These are phyloP conservation scores for Zostera marina DNA, from an alignment of 116 monocot genomes.

Conservation along the genomic window DNA sequence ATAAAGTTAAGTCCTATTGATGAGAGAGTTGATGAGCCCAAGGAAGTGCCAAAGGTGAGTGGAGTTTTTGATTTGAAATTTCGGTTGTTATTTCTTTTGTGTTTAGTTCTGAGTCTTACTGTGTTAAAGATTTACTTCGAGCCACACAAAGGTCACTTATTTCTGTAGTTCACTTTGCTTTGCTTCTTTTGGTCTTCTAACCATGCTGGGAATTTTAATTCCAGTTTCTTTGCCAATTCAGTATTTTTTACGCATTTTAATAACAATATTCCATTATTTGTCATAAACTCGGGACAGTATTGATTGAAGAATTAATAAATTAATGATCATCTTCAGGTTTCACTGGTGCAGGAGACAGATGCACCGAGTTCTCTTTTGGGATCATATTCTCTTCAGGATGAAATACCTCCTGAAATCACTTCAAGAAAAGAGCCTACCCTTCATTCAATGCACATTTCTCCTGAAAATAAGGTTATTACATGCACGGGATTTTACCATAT, in stretches of 20 bases:
- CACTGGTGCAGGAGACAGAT: background rate
- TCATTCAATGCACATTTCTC: conserved; percentile 7
- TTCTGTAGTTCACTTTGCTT: too few species aligned
- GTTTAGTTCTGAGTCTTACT: background rate
- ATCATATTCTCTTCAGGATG: conserved; percentile 1
- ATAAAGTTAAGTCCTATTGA: background rate
- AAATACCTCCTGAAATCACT: background rate
- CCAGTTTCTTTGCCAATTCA: too few species aligned
- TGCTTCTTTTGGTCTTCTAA: too few species aligned
- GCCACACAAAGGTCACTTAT: background rate
- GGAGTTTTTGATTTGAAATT: background rate
- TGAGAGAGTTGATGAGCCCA: background rate
- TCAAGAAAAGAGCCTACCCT: conserved; percentile 15
- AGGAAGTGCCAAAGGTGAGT: conserved; percentile 1
- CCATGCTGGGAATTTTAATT: too few species aligned
- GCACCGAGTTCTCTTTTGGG: background rate
- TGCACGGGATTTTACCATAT: conserved; percentile 15
- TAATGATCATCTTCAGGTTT: background rate
- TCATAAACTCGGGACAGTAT: background rate
- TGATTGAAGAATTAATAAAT: background rate
- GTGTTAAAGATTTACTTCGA: background rate
- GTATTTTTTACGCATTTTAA: too few species aligned
- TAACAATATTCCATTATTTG: background rate
- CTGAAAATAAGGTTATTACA: conserved; percentile 33
- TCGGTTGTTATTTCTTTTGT: background rate